A percentile compares a stretch with the other conserved stretches of the same genome.
phyloP scores from a whole-genome alignment of 2,329 filamentous ascomycete species.

The Colletotrichum sp. region DNA sequence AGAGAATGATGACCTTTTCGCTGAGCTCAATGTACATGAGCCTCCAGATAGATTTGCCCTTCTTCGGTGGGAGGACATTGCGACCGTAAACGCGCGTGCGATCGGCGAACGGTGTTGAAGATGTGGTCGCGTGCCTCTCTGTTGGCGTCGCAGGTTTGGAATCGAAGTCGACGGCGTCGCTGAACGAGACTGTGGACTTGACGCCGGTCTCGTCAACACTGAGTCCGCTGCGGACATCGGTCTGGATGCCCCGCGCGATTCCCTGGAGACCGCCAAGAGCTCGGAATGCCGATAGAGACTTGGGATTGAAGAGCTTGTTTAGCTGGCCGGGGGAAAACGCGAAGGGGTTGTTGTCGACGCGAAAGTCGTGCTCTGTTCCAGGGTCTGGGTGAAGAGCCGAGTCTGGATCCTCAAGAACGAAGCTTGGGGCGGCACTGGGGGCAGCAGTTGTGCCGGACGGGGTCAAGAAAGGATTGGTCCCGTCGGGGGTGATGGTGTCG shows the following conservation, averaged over 20 bases:
- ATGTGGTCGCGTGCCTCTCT: background rate
- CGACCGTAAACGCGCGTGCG: constrained; percentile 62
- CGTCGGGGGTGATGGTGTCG: constrained; percentile 13
- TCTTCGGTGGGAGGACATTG: constrained; percentile 68
- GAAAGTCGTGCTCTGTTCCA: constrained; percentile 72
- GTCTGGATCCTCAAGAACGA: constrained; percentile 34
- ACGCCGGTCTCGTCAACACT: constrained; percentile 70
- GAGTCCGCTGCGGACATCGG: constrained; percentile 66
- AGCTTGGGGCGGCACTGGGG: constrained; percentile 10
- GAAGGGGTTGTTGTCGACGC: constrained; percentile 74
- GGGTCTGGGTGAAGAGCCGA: constrained; percentile 70
- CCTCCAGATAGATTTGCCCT: constrained; percentile 63
- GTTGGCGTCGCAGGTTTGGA: background rate
- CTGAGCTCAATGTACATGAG: constrained; percentile 73
- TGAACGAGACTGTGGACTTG: constrained; percentile 68
- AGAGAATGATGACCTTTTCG: constrained; percentile 70
- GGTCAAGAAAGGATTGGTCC: constrained; percentile 26
- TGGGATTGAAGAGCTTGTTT: constrained; percentile 77
- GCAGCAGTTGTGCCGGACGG: constrained; percentile 16
- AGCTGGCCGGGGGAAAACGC: constrained; percentile 77
- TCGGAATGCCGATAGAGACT: constrained; percentile 74
- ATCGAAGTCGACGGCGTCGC: constrained; percentile 59
- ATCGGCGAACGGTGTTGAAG: constrained; percentile 41
- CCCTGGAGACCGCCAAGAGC: constrained; percentile 73
- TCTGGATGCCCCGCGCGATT: constrained; percentile 71